Evolutionary conservation across 2,329 filamentous ascomycete genomes (phyloP), one percentile per base, ranked within the genome.

Genomic region (Leptographium galeiforme): DNA sequence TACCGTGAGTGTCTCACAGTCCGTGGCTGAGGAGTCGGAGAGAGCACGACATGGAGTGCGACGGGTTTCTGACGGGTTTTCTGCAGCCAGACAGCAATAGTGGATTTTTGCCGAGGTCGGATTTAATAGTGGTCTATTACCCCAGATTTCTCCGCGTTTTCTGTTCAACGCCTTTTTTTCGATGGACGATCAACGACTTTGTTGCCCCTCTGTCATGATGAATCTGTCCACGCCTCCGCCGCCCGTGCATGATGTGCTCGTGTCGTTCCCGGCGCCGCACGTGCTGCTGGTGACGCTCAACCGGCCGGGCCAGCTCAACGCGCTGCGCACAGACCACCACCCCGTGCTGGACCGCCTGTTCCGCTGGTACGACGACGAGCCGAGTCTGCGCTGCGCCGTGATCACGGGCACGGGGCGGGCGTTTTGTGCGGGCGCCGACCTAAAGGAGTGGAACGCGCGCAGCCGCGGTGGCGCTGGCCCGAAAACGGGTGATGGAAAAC

Each of bases 401-500:
- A 62, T 87, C 47, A 85, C 82, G 0, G 83, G 83, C 19, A 67
- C 69, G 0, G 82, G 81, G 0, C 70, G 79, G 11, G 80, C 81
- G 0, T 87, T 87, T 61, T 86, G 81, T 63, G 80, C 82, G 0
- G 83, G 83, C 16, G 81, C 81, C 38, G 83, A 86, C 62, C 71
- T 87, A 18, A 81, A 80, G 64, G 81, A 85, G 67, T 84, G 81
- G 79, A 69, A 75, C 54, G 65, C 66, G 10, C 66, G 70, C 1
- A 44, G 25, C 25, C 2, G 5, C 25, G 25, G 25, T 5, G 25
- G 25, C 25, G 3, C 57, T 51, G n/a, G 49, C 52, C 45, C 34
- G 55, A 55, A 36, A 13, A 32, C 47, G 54, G 30, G 14, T 49
- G 19, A 54, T n/a, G n/a, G n/a, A n/a, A n/a, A n/a, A n/a, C n/a